Percentiles rank a stretch among this genome's conserved stretches.
phyloP scores from a whole-genome alignment of 345 rosid species.

The Erysimum cheiranthoides region DNA sequence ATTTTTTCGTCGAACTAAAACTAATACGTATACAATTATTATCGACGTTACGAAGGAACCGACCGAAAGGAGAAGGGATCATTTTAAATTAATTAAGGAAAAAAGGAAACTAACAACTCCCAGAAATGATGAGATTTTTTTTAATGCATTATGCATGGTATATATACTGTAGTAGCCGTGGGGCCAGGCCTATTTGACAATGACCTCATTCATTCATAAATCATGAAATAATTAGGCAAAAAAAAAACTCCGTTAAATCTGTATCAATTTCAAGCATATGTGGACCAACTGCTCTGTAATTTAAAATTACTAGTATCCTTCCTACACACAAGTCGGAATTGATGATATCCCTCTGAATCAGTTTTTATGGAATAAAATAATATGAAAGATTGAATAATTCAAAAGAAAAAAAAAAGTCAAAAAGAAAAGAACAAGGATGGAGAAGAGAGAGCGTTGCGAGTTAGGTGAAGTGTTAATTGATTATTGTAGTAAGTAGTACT shows the following conservation, averaged over 20 bases:
- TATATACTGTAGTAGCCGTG: neutral
- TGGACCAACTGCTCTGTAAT: constrained; percentile 21
- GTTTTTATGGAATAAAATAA: neutral
- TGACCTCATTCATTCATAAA: neutral
- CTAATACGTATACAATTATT: no score
- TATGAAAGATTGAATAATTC: neutral
- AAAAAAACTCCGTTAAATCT: neutral
- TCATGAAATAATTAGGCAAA: neutral
- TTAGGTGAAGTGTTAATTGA: constrained; percentile 39
- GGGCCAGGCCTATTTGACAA: constrained; percentile 11
- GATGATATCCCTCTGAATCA: neutral
- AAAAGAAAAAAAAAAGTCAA: constrained; percentile 11
- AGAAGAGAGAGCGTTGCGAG: constrained; percentile 27
- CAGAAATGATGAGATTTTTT: neutral
- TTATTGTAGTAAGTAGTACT: neutral
- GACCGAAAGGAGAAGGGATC: neutral
- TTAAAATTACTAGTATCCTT: constrained; percentile 3
- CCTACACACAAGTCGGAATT: no score
- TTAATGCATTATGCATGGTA: neutral
- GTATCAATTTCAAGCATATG: neutral
- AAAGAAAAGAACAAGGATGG: constrained; percentile 33
- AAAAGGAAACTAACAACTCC: constrained; percentile 37
- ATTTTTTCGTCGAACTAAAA: no score
- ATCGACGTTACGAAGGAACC: no score
- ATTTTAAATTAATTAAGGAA: neutral